Conservation (phyloP, 1,284 basidiomycete species). For the Rhizoctonia solani region DNA sequence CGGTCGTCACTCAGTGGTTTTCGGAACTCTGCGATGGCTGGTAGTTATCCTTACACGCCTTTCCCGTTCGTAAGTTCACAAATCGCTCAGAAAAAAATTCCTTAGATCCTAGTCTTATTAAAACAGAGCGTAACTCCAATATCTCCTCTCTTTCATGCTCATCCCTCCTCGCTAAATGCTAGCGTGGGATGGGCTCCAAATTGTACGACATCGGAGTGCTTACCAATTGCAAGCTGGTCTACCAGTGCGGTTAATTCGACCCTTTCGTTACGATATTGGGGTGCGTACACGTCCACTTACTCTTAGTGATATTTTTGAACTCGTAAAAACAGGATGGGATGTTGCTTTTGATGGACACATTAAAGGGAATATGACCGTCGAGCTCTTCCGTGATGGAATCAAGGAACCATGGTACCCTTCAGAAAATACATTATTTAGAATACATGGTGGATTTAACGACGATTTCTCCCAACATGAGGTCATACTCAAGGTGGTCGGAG, state of each 20-base stretch:
- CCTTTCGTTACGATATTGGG: background rate
- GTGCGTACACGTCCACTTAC: background rate
- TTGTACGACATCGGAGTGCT: background rate
- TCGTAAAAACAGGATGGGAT: conserved; percentile 1
- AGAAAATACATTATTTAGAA: background rate
- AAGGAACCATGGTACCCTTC: background rate
- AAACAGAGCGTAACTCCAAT: conserved; percentile 3
- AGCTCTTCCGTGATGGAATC: conserved; percentile 5
- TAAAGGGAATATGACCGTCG: conserved; percentile 1
- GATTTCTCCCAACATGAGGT: too few species aligned
- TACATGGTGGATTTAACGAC: background rate
- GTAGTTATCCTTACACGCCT: too few species aligned
- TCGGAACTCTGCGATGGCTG: too few species aligned
- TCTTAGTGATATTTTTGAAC: too few species aligned
- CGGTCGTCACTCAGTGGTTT: too few species aligned
- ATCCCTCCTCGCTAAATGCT: conserved; percentile 1
- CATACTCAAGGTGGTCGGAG: too few species aligned
- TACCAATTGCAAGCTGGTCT: background rate
- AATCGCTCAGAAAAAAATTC: too few species aligned
- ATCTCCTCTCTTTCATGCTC: conserved; percentile 1
- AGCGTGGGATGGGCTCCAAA: conserved; percentile 10
- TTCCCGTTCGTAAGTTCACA: too few species aligned
- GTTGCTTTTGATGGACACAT: conserved; percentile 18
- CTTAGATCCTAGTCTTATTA: too few species aligned
- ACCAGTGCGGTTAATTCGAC: conserved; percentile 1